These are phyloP conservation scores for Ulota crispa DNA, from an alignment of 225 moss, liverwort and hornwort genomes.

Conservation along the genomic window DNA sequence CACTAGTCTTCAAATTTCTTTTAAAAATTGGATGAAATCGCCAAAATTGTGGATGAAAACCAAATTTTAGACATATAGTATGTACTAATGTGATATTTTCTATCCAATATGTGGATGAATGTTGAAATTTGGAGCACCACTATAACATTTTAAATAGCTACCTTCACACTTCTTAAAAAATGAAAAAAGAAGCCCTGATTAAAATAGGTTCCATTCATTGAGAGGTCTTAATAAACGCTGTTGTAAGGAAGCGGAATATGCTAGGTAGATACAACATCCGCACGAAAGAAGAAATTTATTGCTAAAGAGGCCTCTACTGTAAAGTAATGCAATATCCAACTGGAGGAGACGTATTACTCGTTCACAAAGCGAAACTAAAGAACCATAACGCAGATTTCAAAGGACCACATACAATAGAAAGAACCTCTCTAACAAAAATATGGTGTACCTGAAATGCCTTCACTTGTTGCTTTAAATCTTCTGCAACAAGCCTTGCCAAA, in stretches of 20 bases:
- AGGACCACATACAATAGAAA: neutral
- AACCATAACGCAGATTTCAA: neutral
- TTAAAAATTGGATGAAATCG: too few relatives aligned
- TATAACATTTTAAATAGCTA: too few relatives aligned
- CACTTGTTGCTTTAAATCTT: constrained; percentile 52
- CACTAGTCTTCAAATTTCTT: too few relatives aligned
- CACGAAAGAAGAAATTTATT: neutral
- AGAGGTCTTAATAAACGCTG: neutral
- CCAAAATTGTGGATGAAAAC: too few relatives aligned
- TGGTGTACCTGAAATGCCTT: constrained; percentile 57
- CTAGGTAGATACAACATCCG: constrained; percentile 1
- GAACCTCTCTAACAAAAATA: neutral
- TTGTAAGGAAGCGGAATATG: neutral
- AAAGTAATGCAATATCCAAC: neutral
- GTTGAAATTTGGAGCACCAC: too few relatives aligned
- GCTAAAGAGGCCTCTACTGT: neutral
- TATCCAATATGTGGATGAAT: too few relatives aligned
- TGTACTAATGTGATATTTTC: too few relatives aligned
- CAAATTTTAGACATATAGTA: too few relatives aligned
- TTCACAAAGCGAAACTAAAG: neutral
- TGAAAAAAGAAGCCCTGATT: too few relatives aligned
- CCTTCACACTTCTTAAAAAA: too few relatives aligned
- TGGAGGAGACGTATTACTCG: neutral
- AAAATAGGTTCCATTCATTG: neutral
- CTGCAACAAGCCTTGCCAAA: constrained; percentile 62